These are phyloP conservation scores for Golubevia sp. DNA, from an alignment of 1,284 basidiomycete species.

Conservation along the genomic window DNA sequence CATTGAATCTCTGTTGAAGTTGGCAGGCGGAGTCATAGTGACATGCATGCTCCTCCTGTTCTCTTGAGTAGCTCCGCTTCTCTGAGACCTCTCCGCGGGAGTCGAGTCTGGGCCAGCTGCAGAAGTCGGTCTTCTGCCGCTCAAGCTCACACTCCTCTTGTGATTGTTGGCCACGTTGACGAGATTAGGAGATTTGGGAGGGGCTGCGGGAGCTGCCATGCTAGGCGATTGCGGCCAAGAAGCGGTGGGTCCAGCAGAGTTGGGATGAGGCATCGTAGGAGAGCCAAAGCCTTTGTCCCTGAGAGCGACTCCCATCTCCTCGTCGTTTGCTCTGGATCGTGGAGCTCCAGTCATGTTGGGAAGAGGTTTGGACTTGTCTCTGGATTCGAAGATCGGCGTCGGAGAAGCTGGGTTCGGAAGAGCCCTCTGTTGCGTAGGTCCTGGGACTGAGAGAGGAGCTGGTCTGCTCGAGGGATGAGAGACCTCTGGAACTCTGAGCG, in stretches of 20 bases:
- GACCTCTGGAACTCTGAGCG: conserved; percentile 46
- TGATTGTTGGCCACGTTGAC: conserved; percentile 22
- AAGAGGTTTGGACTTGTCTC: conserved; percentile 51
- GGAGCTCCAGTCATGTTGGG: conserved; percentile 53
- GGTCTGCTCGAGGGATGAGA: conserved; percentile 42
- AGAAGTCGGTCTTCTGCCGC: conserved; percentile 13
- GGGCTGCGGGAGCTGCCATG: background rate
- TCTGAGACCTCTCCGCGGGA: background rate
- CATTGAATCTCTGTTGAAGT: background rate
- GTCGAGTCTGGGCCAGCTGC: too few relatives aligned
- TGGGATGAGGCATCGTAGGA: background rate
- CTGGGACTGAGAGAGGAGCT: conserved; percentile 6
- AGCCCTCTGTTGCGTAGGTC: conserved; percentile 13
- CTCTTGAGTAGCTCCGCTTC: conserved; percentile 11
- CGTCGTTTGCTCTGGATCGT: conserved; percentile 44
- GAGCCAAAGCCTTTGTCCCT: conserved; percentile 11
- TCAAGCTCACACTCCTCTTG: conserved; percentile 38
- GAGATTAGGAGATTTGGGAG: background rate
- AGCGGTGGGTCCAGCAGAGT: background rate
- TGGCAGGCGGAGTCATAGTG: conserved; percentile 1
- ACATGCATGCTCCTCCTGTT: conserved; percentile 18
- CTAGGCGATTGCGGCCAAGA: conserved; percentile 13
- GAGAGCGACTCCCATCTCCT: conserved; percentile 48
- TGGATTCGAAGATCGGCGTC: conserved; percentile 58
- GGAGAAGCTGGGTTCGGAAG: conserved; percentile 20